Percentiles rank a stretch among this genome's conserved stretches.
Evolutionary conservation across 2,329 filamentous ascomycete genomes (phyloP).

Genomic region (Didymella pinodella): DNA sequence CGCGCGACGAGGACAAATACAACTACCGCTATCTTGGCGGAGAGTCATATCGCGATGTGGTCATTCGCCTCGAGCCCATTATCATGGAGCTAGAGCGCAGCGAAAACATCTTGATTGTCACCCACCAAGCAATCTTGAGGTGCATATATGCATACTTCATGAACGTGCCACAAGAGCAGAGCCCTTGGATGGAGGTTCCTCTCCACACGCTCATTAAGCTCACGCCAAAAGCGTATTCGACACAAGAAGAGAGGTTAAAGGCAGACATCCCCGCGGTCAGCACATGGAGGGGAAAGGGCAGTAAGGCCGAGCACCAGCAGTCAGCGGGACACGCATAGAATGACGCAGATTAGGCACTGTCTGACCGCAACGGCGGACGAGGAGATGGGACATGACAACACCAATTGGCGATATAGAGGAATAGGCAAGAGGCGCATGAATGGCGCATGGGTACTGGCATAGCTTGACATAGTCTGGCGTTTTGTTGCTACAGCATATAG

Average conservation of each 20-base stretch:
- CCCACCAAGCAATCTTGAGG: slow-evolving; percentile 93
- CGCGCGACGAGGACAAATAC: slow-evolving; percentile 98
- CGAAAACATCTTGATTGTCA: slow-evolving; percentile 97
- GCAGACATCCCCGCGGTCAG: slow-evolving; percentile 95
- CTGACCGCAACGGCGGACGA: slow-evolving; percentile 5
- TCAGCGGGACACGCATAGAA: slow-evolving; percentile 29
- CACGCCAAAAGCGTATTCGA: slow-evolving; percentile 92
- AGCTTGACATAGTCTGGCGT: slow-evolving; percentile 18
- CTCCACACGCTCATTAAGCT: slow-evolving; percentile 96
- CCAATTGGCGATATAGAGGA: slow-evolving; percentile 6
- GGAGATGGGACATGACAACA: slow-evolving; percentile 2
- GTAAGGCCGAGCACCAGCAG: slow-evolving; percentile 82
- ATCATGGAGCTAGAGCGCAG: slow-evolving; percentile 98
- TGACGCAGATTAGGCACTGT: slow-evolving; percentile 20
- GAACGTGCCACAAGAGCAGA: slow-evolving; percentile 91
- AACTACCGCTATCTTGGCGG: slow-evolving; percentile 98
- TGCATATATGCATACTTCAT: slow-evolving; percentile 99
- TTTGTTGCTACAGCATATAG: slow-evolving; percentile 16
- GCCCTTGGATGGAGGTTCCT: slow-evolving; percentile 98
- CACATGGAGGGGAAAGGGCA: slow-evolving; percentile 95
- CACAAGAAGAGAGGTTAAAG: slow-evolving; percentile 84
- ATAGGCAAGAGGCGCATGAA: slow-evolving; percentile 5
- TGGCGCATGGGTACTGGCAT: slow-evolving; percentile 13
- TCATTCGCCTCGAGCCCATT: slow-evolving; percentile 96
- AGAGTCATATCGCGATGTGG: slow-evolving; percentile 94